Percentiles rank a stretch among this genome's conserved stretches.
Conservation (phyloP, 768 basidiomycete species). For the Amanita exitialis region DNA sequence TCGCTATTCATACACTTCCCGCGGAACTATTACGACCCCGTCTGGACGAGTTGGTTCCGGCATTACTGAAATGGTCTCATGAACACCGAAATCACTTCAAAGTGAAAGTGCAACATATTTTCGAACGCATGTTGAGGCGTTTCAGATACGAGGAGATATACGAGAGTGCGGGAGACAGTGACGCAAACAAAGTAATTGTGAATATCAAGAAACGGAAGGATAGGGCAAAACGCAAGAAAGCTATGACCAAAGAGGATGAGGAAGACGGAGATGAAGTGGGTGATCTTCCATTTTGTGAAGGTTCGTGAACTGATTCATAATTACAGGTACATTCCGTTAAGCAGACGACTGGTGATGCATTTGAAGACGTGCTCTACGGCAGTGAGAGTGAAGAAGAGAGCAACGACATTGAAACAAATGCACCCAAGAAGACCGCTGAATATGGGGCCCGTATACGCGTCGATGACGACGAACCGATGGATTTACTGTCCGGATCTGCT, state of each 20-base stretch:
- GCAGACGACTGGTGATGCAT: conserved; percentile 70
- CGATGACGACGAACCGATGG: conserved; percentile 93
- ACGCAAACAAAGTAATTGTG: conserved; percentile 78
- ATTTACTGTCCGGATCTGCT: conserved; percentile 76
- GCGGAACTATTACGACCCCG: conserved; percentile 65
- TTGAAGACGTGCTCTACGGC: conserved; percentile 95
- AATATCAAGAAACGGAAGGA: conserved; percentile 97
- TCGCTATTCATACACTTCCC: conserved; percentile 81
- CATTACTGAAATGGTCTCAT: conserved; percentile 85
- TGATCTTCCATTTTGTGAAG: neutral
- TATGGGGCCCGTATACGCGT: conserved; percentile 60
- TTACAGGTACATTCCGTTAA: conserved; percentile 34
- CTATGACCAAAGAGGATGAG: conserved; percentile 42
- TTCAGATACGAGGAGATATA: conserved; percentile 85
- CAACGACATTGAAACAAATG: conserved; percentile 41
- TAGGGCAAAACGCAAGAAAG: conserved; percentile 82
- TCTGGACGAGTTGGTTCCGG: conserved; percentile 69
- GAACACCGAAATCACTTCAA: conserved; percentile 99
- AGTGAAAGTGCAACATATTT: conserved; percentile 90
- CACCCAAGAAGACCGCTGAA: conserved; percentile 22
- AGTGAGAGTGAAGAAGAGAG: conserved; percentile 87
- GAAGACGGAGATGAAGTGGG: conserved; percentile 32
- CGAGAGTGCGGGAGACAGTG: conserved; percentile 62
- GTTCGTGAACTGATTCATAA: neutral
- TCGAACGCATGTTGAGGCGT: conserved; percentile 88